These are phyloP conservation scores for Serendipita vermifera DNA, from an alignment of 768 basidiomycete species.

Conservation along the genomic window DNA sequence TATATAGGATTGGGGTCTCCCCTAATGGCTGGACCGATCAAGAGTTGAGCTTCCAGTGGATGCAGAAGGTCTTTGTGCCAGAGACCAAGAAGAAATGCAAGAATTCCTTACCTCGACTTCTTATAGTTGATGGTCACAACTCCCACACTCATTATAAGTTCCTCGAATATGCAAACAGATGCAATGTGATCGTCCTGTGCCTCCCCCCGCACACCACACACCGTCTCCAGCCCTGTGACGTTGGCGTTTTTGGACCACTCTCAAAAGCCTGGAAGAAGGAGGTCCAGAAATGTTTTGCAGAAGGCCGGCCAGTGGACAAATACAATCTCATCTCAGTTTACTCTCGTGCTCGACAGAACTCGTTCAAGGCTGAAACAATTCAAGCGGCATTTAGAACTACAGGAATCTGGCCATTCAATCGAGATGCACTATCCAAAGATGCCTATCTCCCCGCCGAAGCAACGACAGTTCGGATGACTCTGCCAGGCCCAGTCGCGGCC, in stretches of 20 bases:
- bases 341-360: not conserved
- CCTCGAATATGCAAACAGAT: conserved; percentile 19
- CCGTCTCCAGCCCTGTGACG: conserved; percentile 26
- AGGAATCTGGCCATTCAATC: conserved; percentile 2
- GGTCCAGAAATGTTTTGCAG: not conserved
- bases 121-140: conserved; percentile 31
- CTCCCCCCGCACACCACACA: conserved; percentile 29
- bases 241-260: conserved; percentile 29
- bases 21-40: conserved; percentile 32
- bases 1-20: conserved; percentile 24
- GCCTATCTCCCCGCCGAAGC: not conserved
- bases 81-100: conserved; percentile 15
- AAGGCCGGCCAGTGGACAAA: not conserved
- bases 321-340: not conserved
- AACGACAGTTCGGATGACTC: not conserved
- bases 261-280: conserved; percentile 8
- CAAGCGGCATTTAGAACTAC: not conserved
- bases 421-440: not conserved
- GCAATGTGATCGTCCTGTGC: conserved; percentile 27
- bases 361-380: conserved; percentile 8
- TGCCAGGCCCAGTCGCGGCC: not conserved
- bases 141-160: conserved; percentile 27
- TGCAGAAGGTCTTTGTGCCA: conserved; percentile 27
- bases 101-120: conserved; percentile 19
- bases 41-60: conserved; percentile 25